Evolutionary conservation across 2,329 filamentous ascomycete genomes (phyloP).

Genomic region (Paecilomyces formosus): DNA sequence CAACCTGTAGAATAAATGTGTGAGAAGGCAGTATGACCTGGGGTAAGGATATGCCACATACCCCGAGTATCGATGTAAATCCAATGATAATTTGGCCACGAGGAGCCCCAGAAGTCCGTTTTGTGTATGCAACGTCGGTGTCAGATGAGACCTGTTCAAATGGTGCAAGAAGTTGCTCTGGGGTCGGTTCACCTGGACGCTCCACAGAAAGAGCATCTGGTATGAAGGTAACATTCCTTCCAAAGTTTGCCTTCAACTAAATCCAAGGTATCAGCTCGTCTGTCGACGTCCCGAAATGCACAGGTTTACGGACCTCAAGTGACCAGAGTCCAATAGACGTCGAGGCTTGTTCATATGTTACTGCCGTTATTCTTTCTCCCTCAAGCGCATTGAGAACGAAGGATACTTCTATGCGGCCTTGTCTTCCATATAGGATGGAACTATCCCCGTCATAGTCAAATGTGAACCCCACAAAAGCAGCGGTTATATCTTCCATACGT

Average conservation of each 20-base stretch:
- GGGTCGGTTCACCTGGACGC: not conserved
- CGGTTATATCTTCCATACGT: not conserved
- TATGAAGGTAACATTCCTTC: not conserved
- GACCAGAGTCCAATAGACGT: not conserved
- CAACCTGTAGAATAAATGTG: no score
- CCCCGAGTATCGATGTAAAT: slow-evolving; percentile 1
- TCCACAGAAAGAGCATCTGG: not conserved
- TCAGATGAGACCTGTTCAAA: not conserved
- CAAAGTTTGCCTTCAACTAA: slow-evolving; percentile 1
- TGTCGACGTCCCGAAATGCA: not conserved
- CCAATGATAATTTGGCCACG: slow-evolving; percentile 1
- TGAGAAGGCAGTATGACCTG: no score
- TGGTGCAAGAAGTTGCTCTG: not conserved
- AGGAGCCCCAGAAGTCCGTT: not conserved
- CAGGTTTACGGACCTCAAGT: not conserved
- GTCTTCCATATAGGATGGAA: not conserved
- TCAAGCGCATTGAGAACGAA: not conserved
- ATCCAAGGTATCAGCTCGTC: not conserved
- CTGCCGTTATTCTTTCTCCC: not conserved
- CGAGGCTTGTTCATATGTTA: not conserved
- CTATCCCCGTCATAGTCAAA: not conserved
- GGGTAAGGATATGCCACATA: not conserved
- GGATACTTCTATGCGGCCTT: not conserved
- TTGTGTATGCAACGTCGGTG: not conserved
- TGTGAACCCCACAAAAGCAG: not conserved